These are phyloP conservation scores for Penicillium simplicissimum DNA, from an alignment of 495 filamentous ascomycete species.

Conservation along the genomic window DNA sequence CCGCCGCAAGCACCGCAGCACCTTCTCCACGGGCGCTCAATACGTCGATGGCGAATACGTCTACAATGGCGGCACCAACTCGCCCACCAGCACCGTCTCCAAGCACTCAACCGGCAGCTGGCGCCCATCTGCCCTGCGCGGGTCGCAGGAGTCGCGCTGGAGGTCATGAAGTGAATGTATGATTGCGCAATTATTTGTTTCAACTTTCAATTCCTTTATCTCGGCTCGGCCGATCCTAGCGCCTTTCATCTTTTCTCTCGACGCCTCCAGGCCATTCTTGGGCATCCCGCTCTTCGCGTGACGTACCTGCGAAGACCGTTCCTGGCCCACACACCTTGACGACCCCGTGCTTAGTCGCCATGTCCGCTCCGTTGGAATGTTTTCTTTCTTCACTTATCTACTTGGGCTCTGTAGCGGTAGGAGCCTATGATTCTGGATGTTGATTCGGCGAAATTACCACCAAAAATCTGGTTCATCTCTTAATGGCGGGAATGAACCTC, in stretches of 20 bases:
- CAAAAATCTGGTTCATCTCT: neutral
- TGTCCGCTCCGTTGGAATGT: conserved; percentile 16
- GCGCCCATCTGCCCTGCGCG: conserved; percentile 36
- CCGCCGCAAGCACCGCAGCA: conserved; percentile 79
- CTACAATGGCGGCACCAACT: conserved; percentile 49
- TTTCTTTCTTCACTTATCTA: neutral
- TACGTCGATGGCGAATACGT: conserved; percentile 95
- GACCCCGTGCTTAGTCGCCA: conserved; percentile 18
- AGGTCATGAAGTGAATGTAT: conserved; percentile 22
- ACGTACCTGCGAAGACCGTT: conserved; percentile 25
- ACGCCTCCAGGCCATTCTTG: neutral
- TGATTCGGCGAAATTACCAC: neutral
- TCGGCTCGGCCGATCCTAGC: neutral
- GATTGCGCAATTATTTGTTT: neutral
- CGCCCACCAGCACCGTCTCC: conserved; percentile 42
- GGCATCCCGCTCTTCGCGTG: conserved; percentile 20
- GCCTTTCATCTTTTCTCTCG: neutral
- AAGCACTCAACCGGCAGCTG: conserved; percentile 48
- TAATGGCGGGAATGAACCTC: neutral
- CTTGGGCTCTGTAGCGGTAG: neutral
- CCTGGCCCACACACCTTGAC: conserved; percentile 4
- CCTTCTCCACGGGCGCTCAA: conserved; percentile 78
- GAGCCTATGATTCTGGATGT: neutral
- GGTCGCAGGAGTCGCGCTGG: conserved; percentile 34
- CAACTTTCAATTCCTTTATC: neutral